Conservation (phyloP, 2,329 filamentous ascomycete genomes). For the Dactylellina leptospora region DNA sequence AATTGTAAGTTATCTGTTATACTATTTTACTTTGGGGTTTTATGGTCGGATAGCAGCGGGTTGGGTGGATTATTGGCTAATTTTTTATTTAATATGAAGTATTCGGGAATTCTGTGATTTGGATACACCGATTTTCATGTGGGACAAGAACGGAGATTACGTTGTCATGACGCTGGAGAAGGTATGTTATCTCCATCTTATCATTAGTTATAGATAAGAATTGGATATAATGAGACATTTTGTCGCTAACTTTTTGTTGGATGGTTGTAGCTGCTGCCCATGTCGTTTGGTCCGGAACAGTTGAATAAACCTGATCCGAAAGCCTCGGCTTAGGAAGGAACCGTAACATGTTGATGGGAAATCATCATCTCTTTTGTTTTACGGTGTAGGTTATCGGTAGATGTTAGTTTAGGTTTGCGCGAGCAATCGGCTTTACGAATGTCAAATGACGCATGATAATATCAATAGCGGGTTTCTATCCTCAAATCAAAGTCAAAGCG, state of each 20-base stretch:
- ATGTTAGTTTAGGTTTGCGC: no score
- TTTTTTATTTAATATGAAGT: slow-evolving; percentile 60
- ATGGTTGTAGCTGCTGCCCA: slow-evolving; percentile 73
- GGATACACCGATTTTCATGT: slow-evolving; percentile 87
- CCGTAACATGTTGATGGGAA: no score
- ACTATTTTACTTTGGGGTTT: background rate
- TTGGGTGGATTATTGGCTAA: no score
- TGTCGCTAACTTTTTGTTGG: slow-evolving; percentile 1
- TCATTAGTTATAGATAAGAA: slow-evolving; percentile 29
- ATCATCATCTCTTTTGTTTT: no score
- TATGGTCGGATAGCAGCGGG: background rate
- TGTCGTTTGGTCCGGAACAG: slow-evolving; percentile 73
- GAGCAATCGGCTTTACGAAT: background rate
- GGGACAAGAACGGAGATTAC: slow-evolving; percentile 79
- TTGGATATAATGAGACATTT: background rate
- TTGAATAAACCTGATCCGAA: slow-evolving; percentile 62
- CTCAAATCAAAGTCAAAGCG: no score
- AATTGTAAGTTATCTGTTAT: slow-evolving; percentile 72
- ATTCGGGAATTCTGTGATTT: slow-evolving; percentile 78
- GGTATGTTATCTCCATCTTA: slow-evolving; percentile 61
- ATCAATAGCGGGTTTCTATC: background rate
- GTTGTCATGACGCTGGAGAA: slow-evolving; percentile 75
- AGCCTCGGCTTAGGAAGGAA: slow-evolving; percentile 14
- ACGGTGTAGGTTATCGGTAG: no score
- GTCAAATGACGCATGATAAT: background rate